Evolutionary conservation across 2,329 filamentous ascomycete species (phyloP).

Genomic region (Immersiporthe knoxdaviesiana): DNA sequence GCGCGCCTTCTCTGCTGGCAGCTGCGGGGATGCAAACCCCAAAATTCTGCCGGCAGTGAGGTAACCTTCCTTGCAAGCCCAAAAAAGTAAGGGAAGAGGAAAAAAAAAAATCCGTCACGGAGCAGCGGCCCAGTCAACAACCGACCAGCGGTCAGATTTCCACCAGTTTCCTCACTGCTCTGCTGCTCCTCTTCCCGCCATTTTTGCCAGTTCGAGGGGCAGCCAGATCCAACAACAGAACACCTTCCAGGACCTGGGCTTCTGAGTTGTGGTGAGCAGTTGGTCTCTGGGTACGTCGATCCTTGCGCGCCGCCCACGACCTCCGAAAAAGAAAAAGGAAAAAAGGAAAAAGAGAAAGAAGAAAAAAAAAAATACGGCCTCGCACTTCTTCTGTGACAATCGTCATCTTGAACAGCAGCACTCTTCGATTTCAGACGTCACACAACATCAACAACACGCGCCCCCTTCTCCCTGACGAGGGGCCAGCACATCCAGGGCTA

Average conservation of each 20-base stretch:
- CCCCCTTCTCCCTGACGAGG: neutral
- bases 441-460: neutral
- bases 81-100: neutral
- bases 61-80: neutral
- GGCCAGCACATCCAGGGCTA: neutral
- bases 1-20: conserved; percentile 1
- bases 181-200: conserved; percentile 9
- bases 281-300: neutral
- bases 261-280: neutral
- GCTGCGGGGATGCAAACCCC: conserved; percentile 8
- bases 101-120: conserved; percentile 8
- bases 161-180: neutral
- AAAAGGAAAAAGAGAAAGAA: no score
- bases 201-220: neutral
- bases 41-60: neutral
- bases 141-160: neutral
- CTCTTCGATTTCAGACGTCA: neutral
- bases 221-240: conserved; percentile 1
- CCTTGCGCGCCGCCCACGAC: neutral
- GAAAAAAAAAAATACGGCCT: neutral
- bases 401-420: neutral
- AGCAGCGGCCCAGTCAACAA: neutral
- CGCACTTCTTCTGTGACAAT: neutral
- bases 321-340: neutral
- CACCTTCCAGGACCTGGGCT: no score